Base-by-base conservation (phyloP, 2,329 filamentous ascomycete species). In the Aspergillus sojae region DNA sequence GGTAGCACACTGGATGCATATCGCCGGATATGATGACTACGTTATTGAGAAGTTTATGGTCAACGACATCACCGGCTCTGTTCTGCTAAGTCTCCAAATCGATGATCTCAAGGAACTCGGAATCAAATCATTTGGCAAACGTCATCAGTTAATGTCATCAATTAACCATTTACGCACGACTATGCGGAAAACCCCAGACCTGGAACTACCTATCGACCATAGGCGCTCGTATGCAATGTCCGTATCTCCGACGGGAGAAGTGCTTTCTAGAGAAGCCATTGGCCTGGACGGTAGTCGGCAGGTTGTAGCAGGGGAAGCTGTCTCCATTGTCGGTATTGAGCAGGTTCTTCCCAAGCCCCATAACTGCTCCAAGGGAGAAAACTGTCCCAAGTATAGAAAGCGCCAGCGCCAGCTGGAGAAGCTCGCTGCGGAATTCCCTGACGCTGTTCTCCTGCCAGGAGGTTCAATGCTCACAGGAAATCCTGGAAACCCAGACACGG, bases 281-380 rank as follows among this genome's bases (percentile, higher is more conserved):
- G n/a, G 41, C 19, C 6, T 5, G 11, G 41, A 21, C 21, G 19
- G 41, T 21, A 21, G 77, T 0, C 88, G 90, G 73, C 86, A 91
- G 67, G 79, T 78, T 74, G 89, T 89, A 1, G 92, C 92, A 7
- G 86, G 90, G 62, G 91, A 96, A 78, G 94, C 92, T 2, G 89
- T 95, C 12, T 96, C 93, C 4, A 96, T 96, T 70, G 93, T 96
- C 43, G 93, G 92, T 48, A 96, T 97, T 67, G 93, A 97, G 80
- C 92, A 96, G 77, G 84, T 96, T 62, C 87, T 96, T 61, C 93
- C 93, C n/a, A 94, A 93, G 79, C 89, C 90, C 43, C 93, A 97
- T 79, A 86, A 87, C 66, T 97, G 93, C 80, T 88, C 88, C 60
- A 96, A 96, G 77, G 93, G 93, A 58, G 91, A 95, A 77, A 89